Evolutionary conservation across 2,329 filamentous ascomycete genomes (phyloP).

Genomic region (Macrophomina pseudophaseolina): DNA sequence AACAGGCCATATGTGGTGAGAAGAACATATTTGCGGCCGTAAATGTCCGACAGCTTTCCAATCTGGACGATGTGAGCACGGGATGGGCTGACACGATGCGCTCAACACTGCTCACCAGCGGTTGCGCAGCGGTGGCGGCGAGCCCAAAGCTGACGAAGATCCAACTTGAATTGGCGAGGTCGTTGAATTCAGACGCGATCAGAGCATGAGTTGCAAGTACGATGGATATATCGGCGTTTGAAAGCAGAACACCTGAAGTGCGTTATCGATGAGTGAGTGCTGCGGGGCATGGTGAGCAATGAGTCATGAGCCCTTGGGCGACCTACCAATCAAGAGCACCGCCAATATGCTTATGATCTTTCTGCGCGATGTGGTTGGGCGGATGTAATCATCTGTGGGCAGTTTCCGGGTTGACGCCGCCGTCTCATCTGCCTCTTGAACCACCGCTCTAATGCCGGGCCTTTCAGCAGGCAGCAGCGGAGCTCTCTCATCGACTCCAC

Average conservation of each 20-base stretch:
- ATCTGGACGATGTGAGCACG: constrained; percentile 34
- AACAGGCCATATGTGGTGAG: constrained; percentile 49
- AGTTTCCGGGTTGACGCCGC: neutral
- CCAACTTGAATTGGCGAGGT: constrained; percentile 50
- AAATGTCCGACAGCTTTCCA: constrained; percentile 53
- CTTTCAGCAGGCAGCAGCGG: neutral
- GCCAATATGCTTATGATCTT: constrained; percentile 31
- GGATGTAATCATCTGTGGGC: neutral
- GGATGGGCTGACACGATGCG: neutral
- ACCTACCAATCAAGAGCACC: constrained; percentile 34
- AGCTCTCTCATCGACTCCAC: neutral
- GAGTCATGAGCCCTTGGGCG: neutral
- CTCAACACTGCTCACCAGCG: constrained; percentile 33
- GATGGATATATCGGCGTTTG: constrained; percentile 67
- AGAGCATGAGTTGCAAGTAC: constrained; percentile 69
- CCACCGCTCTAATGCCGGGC: too few relatives aligned
- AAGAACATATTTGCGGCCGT: constrained; percentile 49
- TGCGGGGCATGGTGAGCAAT: neutral
- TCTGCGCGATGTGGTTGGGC: neutral
- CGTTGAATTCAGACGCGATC: constrained; percentile 54
- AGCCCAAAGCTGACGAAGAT: constrained; percentile 52
- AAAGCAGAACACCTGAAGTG: constrained; percentile 64
- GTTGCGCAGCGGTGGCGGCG: constrained; percentile 48
- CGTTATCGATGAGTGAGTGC: neutral
- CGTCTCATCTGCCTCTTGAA: neutral